Conservation (phyloP, 1,284 basidiomycete species). For the Agaricales sp. region DNA sequence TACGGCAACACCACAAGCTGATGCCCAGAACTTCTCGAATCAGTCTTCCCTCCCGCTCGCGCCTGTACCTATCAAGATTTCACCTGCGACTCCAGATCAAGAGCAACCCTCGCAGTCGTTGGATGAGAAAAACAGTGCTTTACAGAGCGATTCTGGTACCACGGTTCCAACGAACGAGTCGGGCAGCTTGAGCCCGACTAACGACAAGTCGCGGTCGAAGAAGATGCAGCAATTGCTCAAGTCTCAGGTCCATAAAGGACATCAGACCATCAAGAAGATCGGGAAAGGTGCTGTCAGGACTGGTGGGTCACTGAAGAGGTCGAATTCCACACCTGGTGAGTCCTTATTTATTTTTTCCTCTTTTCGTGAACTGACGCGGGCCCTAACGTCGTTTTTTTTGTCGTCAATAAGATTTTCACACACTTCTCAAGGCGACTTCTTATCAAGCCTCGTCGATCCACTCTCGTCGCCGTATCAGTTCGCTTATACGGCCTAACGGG, state of each 20-base stretch:
- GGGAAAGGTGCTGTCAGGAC: constrained; percentile 52
- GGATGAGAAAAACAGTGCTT: background rate
- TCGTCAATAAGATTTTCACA: constrained; percentile 66
- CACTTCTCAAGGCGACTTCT: constrained; percentile 44
- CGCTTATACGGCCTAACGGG: constrained; percentile 33
- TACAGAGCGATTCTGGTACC: background rate
- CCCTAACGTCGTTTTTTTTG: constrained; percentile 3
- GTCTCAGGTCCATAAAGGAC: constrained; percentile 60
- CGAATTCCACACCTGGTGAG: constrained; percentile 58
- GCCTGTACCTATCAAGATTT: constrained; percentile 15
- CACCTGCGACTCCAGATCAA: constrained; percentile 23
- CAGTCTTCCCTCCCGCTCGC: background rate
- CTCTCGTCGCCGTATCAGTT: constrained; percentile 52
- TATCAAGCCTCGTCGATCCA: constrained; percentile 86
- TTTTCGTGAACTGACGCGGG: constrained; percentile 5
- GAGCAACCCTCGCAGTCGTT: background rate
- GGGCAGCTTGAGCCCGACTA: constrained; percentile 7
- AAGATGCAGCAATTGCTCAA: constrained; percentile 68
- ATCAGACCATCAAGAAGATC: constrained; percentile 62
- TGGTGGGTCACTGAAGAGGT: constrained; percentile 40
- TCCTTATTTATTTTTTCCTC: constrained; percentile 8
- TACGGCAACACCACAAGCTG: background rate
- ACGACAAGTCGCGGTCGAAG: constrained; percentile 26
- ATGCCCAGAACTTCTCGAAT: background rate
- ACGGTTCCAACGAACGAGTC: background rate